A percentile compares a stretch with the other conserved stretches of the same genome.
Conservation (phyloP, 2,329 filamentous ascomycete genomes). For the Colletotrichum tamarilloi region DNA sequence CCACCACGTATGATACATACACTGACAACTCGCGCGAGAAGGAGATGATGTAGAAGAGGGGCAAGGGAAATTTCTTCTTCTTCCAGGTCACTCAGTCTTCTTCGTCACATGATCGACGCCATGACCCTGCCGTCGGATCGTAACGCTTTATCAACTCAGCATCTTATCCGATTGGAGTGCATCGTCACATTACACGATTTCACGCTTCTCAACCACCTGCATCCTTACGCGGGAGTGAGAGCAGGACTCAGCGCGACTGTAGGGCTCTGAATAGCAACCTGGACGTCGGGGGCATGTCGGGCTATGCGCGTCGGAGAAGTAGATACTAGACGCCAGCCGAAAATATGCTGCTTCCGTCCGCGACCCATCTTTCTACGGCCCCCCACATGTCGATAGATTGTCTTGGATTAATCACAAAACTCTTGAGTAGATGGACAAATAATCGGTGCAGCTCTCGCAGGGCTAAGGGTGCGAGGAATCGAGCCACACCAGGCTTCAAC, state of each 20-base stretch:
- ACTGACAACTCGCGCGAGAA: background rate
- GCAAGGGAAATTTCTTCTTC: background rate
- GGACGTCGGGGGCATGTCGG: conserved; percentile 55
- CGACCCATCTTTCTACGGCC: conserved; percentile 36
- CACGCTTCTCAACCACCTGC: background rate
- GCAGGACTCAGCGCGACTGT: conserved; percentile 35
- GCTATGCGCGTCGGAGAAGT: conserved; percentile 20
- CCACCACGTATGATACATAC: background rate
- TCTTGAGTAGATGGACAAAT: conserved; percentile 35
- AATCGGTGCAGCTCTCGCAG: no score
- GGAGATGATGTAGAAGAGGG: background rate
- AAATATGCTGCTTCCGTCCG: conserved; percentile 38
- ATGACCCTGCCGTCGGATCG: background rate
- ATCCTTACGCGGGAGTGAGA: background rate
- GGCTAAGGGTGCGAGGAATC: no score
- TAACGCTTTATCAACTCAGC: background rate
- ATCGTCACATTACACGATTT: background rate
- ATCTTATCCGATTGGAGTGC: background rate
- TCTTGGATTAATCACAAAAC: conserved; percentile 22
- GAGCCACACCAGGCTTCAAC: conserved; percentile 40
- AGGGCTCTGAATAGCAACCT: conserved; percentile 53
- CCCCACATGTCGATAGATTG: background rate
- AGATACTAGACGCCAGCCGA: conserved; percentile 38
- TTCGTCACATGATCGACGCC: background rate
- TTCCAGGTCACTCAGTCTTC: background rate